phyloP scores from a whole-genome alignment of 345 rosid genomes.

The Bruguiera parviflora region DNA sequence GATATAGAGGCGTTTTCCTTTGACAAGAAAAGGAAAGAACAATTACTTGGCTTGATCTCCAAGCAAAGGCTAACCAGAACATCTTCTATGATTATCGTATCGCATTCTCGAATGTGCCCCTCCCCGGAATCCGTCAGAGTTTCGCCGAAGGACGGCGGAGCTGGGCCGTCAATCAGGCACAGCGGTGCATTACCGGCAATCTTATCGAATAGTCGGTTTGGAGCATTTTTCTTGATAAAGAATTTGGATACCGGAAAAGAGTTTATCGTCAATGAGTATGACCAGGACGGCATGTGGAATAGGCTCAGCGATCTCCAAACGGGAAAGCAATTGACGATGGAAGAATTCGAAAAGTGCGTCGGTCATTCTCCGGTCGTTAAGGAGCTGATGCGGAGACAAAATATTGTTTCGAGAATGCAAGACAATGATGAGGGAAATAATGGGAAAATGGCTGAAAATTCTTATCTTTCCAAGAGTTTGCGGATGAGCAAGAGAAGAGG shows the following conservation, averaged over 20 bases:
- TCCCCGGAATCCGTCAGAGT: conserved; percentile 39
- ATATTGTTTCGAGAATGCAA: conserved; percentile 22
- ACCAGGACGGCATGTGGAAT: conserved; percentile 81
- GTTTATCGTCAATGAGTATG: conserved; percentile 74
- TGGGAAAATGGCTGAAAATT: conserved; percentile 39
- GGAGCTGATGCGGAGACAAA: conserved; percentile 78
- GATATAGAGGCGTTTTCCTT: conserved; percentile 52
- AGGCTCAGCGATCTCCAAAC: conserved; percentile 89
- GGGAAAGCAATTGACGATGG: conserved; percentile 84
- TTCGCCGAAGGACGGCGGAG: conserved; percentile 22
- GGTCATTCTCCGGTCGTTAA: conserved; percentile 85
- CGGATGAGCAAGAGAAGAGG: conserved; percentile 77
- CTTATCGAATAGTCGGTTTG: conserved; percentile 37
- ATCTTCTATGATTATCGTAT: conserved; percentile 47
- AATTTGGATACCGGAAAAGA: conserved; percentile 89
- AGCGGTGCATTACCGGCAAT: conserved; percentile 24
- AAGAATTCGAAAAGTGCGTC: conserved; percentile 79
- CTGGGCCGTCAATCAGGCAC: conserved; percentile 12
- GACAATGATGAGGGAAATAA: conserved; percentile 11
- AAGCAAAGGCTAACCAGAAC: conserved; percentile 72
- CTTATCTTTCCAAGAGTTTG: conserved; percentile 68
- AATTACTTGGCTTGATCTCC: conserved; percentile 50
- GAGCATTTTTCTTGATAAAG: conserved; percentile 80
- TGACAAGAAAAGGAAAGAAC: conserved; percentile 58
- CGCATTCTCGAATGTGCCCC: conserved; percentile 33